Evolutionary conservation across 345 rosid species (phyloP).

Genomic region (Carallia brachiata): DNA sequence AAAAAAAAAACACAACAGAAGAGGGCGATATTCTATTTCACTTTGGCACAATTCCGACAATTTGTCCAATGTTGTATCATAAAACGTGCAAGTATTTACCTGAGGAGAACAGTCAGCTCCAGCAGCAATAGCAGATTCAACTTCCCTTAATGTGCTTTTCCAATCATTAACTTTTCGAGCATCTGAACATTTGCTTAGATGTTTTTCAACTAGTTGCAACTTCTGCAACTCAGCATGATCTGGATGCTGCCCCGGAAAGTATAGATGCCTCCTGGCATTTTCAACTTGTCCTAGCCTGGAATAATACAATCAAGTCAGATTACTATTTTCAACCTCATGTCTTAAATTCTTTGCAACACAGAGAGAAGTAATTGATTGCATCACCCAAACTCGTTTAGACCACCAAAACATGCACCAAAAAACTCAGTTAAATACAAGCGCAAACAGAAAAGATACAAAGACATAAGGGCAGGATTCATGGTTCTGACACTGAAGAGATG

Average conservation of each 20-base stretch:
- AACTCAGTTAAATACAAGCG: constrained; percentile 5
- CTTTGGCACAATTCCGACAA: background rate
- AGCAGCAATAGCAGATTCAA: constrained; percentile 63
- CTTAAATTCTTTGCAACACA: constrained; percentile 5
- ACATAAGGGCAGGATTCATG: background rate
- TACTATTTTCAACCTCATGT: background rate
- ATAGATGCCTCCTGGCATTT: constrained; percentile 63
- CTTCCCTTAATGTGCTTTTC: constrained; percentile 64
- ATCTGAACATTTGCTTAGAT: constrained; percentile 61
- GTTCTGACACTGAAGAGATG: too few relatives aligned
- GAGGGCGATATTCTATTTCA: too few relatives aligned
- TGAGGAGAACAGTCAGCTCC: constrained; percentile 88
- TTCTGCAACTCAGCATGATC: constrained; percentile 59
- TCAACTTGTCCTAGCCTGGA: constrained; percentile 91
- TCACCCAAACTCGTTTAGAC: constrained; percentile 4
- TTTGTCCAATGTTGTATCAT: constrained; percentile 1
- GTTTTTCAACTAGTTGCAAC: constrained; percentile 68
- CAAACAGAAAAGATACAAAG: constrained; percentile 10
- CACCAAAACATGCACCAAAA: constrained; percentile 1
- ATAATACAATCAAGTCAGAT: constrained; percentile 21
- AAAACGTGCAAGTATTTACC: constrained; percentile 39
- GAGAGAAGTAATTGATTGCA: background rate
- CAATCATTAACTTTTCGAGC: constrained; percentile 75
- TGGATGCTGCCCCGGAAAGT: constrained; percentile 45
- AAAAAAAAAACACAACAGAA: background rate